phyloP scores from a whole-genome alignment of 2,329 filamentous ascomycete genomes.

The Lomentospora prolificans region DNA sequence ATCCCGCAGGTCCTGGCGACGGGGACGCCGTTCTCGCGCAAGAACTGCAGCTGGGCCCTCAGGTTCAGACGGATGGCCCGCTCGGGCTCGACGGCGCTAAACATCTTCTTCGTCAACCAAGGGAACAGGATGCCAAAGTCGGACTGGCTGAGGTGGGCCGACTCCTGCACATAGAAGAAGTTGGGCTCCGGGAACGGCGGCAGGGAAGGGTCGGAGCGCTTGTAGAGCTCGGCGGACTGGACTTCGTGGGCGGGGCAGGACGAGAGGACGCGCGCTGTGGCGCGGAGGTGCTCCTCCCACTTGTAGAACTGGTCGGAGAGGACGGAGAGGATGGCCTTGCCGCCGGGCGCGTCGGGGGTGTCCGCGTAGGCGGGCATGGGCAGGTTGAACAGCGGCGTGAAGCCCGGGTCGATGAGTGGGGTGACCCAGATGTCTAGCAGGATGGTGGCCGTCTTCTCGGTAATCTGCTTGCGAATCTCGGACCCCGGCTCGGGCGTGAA shows the following conservation, averaged over 20 bases:
- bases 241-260: slow-evolving; percentile 35
- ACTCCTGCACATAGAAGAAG: slow-evolving; percentile 63
- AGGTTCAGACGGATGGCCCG: slow-evolving; percentile 49
- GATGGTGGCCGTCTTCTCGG: slow-evolving; percentile 52
- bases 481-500: slow-evolving; percentile 49
- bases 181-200: slow-evolving; percentile 40
- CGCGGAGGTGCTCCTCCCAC: slow-evolving; percentile 63
- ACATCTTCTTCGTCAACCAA: slow-evolving; percentile 51
- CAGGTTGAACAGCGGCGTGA: slow-evolving; percentile 56
- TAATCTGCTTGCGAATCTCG: slow-evolving; percentile 55
- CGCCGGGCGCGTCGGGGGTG: slow-evolving; percentile 37
- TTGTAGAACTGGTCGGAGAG: slow-evolving; percentile 71
- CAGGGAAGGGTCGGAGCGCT: slow-evolving; percentile 30
- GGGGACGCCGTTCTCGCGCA: slow-evolving; percentile 38
- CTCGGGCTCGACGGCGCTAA: slow-evolving; percentile 47
- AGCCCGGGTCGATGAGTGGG: slow-evolving; percentile 54
- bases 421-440: slow-evolving; percentile 77
- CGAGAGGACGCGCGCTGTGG: slow-evolving; percentile 57
- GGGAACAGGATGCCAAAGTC: slow-evolving; percentile 81
- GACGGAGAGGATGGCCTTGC: slow-evolving; percentile 56
- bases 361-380: slow-evolving; percentile 60
- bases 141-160: slow-evolving; percentile 73
- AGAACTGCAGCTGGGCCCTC: slow-evolving; percentile 45
- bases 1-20: slow-evolving; percentile 39
- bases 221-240: slow-evolving; percentile 31